Evolutionary conservation across 1,284 basidiomycete genomes (phyloP), one percentile per base, ranked within the genome.

Genomic region (Irpex lacteus): DNA sequence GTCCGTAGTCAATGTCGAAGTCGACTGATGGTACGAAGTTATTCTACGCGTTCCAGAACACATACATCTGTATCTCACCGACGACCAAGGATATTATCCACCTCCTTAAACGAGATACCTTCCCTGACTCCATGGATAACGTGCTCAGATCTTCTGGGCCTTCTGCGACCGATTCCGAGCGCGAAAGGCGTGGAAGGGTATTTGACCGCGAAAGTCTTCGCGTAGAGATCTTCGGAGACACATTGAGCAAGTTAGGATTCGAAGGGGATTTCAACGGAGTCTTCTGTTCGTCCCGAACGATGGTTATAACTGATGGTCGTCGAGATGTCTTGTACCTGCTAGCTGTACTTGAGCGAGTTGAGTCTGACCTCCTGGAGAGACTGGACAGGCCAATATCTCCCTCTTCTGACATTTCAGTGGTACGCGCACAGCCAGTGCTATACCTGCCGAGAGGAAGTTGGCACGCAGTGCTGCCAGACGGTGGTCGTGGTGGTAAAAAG

Each of bases 1-100:
- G 96, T 0, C 95, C 96, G 54, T 91, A 80, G 68, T 96, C 94
- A 56, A 95, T 75, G 75, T 96, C 94, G 71, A 97, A 96, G 70
- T 96, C 88, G 63, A 96, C 94, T 86, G 79, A 65, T 65, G 60
- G 58, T 59, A 67, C 68, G 65, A 65, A 60, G 18, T 63, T 26
- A 60, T 34, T 47, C n/a, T 21, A n/a, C 15, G 36, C 58, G 36
- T 32, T 52, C 56, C n/a, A 47, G 19, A 44, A 61, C 15, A 2
- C 15, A 3, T 44, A 49, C 18, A 58, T 38, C 38, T 59, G 47
- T 52, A 62, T 74, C 79, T 70, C 72, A 82, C 94, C 94, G 62
- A 95, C 82, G 32, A 87, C 90, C 61, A 96, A 82, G 19, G 89
- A 86, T 68, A 92, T 75, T n/a, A 92, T 86, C 94, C 93, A 96